Base-by-base conservation (phyloP, 1,284 basidiomycete species). In the Cystobasidium pallidum region DNA sequence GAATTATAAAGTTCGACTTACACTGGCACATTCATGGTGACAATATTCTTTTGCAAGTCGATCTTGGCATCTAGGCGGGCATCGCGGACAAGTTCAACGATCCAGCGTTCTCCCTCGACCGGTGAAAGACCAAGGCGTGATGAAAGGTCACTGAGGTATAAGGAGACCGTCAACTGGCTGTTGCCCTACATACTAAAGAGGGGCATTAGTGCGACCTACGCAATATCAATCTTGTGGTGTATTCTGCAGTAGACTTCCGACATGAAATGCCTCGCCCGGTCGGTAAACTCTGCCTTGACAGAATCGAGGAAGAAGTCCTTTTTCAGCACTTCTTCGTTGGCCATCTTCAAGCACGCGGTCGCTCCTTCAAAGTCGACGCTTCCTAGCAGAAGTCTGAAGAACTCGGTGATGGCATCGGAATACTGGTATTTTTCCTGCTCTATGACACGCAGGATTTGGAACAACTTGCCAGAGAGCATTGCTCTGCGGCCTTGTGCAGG, bases 41-140 rank as follows among this genome's bases (percentile, higher is more conserved):
- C 68, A 24, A 71, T 64, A 51, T 71, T 71, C 84, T 94, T 92
- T 83, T 95, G 92, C 61, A 97, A 86, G 82, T 98, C 94, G 77
- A 98, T 97, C 84, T 96, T 97, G 70, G 93, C 93, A 79, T 99
- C 93, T 87, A 96, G 92, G 70, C 92, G 88, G 30, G 94, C 96
- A 82, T 98, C 96, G 62, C 94, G 88, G 78, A 98, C 95, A 73
- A 98, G 88, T 84, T 96, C 97, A 78, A 97, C 95, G 76, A 99
- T 95, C 95, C 95, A 99, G 81, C 96, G 96, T 81, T 98, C 95
- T 71, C 95, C 96, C 79, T 98, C 95, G 77, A 94, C 93, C 67
- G 86, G 87, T 28, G 90, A 89, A 68, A 98, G 86, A 82, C 97
- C 97, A 43, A 99, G 86, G 15, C 94, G 88, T 79, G 91, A 89